Base-by-base conservation (phyloP, 371 early-diverging fungal genomes). In the Mortierella sp. region DNA sequence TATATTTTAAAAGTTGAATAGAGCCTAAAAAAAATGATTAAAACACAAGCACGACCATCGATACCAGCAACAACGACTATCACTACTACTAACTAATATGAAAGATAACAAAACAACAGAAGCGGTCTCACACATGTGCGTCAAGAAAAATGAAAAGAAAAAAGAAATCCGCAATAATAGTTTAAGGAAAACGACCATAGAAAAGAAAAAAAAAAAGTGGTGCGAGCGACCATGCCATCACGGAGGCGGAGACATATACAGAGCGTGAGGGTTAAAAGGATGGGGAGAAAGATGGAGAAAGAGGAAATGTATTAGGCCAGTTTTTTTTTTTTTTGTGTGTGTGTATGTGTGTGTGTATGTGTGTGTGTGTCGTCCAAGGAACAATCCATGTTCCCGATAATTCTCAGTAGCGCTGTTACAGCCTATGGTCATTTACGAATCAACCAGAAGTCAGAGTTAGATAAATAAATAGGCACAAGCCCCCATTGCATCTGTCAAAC, bases 181-280 rank as follows among this genome's bases (percentile, higher is more conserved):
- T 48, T 6, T 48, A 48, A n/a, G 48, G n/a, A 48, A 48, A 48
- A 48, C n/a, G 48, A 48, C 4, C 48, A 43, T 13, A 43, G 16
- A 16, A 43, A 43, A 43, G 16, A 16, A 43, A 48, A 48, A 16
- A 48, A 16, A 47, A 48, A 16, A 48, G 16, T 48, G 48, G 48
- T 48, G 48, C 16, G 48, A 48, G 48, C 16, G 48, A 48, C n/a
- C 48, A 48, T 48, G 48, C 48, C n/a, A 19, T 57, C 33, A 33
- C 32, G 9, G 58, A 57, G 58, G 33, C 58, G 32, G 58, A 57
- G 58, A 57, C 58, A 57, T 57, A 33, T 57, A 57, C 58, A 57
- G 33, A 4, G 19, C 32, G 58, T 57, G 32, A 28, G 24, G 58
- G 55, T 22, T 53, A 53, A 53, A 19, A 53, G n/a, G 55, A 28